Evolutionary conservation across 352 stramenopile genomes (phyloP).

Genomic region (Bremia lactucae): DNA sequence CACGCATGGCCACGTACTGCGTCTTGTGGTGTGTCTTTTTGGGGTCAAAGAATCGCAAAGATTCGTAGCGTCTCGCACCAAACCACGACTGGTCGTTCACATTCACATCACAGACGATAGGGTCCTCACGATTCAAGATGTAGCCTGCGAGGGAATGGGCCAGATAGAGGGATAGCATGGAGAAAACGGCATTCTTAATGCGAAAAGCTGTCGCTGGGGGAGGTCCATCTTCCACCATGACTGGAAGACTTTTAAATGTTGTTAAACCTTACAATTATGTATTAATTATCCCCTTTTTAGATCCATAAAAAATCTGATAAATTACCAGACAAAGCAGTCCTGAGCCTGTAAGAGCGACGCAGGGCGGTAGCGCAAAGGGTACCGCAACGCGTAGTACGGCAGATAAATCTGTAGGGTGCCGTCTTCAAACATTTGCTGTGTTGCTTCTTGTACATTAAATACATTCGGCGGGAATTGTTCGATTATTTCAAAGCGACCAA

Average conservation of each 20-base stretch:
- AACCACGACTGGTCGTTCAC: conserved; percentile 77
- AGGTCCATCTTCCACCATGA: conserved; percentile 21
- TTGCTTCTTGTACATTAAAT: conserved; percentile 41
- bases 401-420: conserved; percentile 48
- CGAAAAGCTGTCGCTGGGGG: no score
- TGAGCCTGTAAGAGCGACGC: conserved; percentile 26
- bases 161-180: conserved; percentile 59
- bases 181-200: conserved; percentile 68
- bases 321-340: conserved; percentile 32
- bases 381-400: conserved; percentile 32
- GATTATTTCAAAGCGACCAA: conserved; percentile 55
- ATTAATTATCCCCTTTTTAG: no score
- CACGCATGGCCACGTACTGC: conserved; percentile 62
- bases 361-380: conserved; percentile 19
- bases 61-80: conserved; percentile 48
- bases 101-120: conserved; percentile 38
- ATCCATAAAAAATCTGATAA: no score
- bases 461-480: conserved; percentile 37
- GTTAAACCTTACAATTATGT: no score
- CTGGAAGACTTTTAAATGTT: no score
- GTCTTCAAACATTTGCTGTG: conserved; percentile 34
- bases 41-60: conserved; percentile 65
- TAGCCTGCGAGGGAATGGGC: conserved; percentile 45
- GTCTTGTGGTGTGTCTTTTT: conserved; percentile 55
- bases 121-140: conserved; percentile 49